These are phyloP conservation scores for Arxiozyma heterogenica DNA, from an alignment of 1,139 yeast species.

Conservation along the genomic window DNA sequence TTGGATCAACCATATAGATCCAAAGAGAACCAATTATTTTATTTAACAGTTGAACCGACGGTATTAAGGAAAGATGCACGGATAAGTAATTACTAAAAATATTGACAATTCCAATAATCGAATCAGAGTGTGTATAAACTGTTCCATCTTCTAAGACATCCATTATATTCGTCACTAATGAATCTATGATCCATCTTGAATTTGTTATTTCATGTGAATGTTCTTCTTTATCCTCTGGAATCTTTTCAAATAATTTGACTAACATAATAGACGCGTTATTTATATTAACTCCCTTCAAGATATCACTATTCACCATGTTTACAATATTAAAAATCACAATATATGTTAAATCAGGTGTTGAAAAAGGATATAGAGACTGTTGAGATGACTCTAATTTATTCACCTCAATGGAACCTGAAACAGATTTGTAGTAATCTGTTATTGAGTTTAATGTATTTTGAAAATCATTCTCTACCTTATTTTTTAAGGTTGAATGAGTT, in stretches of 20 bases:
- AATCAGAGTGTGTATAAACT: constrained; percentile 27
- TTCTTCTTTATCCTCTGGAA: constrained; percentile 35
- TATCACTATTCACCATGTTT: constrained; percentile 31
- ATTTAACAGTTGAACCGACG: constrained; percentile 22
- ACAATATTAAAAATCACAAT: constrained; percentile 35
- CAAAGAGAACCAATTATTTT: constrained; percentile 32
- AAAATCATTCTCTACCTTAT: constrained; percentile 10
- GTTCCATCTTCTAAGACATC: constrained; percentile 25
- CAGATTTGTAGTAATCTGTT: constrained; percentile 27
- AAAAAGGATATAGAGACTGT: constrained; percentile 35
- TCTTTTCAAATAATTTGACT: constrained; percentile 37
- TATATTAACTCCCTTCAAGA: constrained; percentile 13
- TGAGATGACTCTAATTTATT: constrained; percentile 10
- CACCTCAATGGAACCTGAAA: constrained; percentile 14
- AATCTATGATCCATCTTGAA: constrained; percentile 26
- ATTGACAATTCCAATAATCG: constrained; percentile 41
- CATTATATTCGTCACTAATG: constrained; percentile 33
- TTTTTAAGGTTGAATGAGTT: constrained; percentile 32
- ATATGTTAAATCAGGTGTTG: constrained; percentile 38
- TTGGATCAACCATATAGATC: constrained; percentile 35
- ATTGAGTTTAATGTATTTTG: constrained; percentile 28
- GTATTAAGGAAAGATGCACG: constrained; percentile 14
- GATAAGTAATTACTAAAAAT: constrained; percentile 33
- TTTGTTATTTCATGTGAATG: constrained; percentile 9
- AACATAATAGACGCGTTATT: constrained; percentile 36